These are phyloP conservation scores for Ocimum tenuiflorum DNA, from an alignment of 257 asterid species.

Conservation along the genomic window DNA sequence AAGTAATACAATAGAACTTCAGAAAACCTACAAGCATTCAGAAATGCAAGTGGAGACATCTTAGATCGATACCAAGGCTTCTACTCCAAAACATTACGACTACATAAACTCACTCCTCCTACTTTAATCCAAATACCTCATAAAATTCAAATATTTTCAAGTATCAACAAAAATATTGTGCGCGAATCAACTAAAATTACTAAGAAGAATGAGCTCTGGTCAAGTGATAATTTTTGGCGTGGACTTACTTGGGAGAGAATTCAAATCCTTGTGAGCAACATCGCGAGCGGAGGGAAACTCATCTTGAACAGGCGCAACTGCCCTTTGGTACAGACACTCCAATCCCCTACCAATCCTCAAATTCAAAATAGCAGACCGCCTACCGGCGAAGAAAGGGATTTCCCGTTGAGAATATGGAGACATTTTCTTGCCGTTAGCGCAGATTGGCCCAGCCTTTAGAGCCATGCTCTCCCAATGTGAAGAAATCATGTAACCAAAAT, in stretches of 20 bases:
- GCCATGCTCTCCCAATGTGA: conserved; percentile 29
- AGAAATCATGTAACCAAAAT: background rate
- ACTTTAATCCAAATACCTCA: too few species aligned
- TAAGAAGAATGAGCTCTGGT: background rate
- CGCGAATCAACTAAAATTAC: background rate
- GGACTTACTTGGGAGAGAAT: conserved; percentile 65
- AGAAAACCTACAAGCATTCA: background rate
- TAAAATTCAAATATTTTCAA: background rate
- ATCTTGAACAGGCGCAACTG: conserved; percentile 48
- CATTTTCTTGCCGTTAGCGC: conserved; percentile 19
- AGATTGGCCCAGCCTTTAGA: conserved; percentile 39
- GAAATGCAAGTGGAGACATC: too few species aligned
- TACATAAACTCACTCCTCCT: background rate
- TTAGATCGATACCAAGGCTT: background rate
- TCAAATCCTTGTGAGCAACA: conserved; percentile 55
- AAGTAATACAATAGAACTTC: background rate
- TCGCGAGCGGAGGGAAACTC: conserved; percentile 44
- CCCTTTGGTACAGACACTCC: conserved; percentile 45
- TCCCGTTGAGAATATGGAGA: conserved; percentile 26
- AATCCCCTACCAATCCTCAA: conserved; percentile 36
- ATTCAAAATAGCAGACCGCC: conserved; percentile 30
- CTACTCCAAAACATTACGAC: background rate
- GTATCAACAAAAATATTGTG: background rate
- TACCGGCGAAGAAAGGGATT: conserved; percentile 24
- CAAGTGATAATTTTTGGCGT: background rate